phyloP scores from a whole-genome alignment of 441 rosid genomes.

The Erysimum pusillum region DNA sequence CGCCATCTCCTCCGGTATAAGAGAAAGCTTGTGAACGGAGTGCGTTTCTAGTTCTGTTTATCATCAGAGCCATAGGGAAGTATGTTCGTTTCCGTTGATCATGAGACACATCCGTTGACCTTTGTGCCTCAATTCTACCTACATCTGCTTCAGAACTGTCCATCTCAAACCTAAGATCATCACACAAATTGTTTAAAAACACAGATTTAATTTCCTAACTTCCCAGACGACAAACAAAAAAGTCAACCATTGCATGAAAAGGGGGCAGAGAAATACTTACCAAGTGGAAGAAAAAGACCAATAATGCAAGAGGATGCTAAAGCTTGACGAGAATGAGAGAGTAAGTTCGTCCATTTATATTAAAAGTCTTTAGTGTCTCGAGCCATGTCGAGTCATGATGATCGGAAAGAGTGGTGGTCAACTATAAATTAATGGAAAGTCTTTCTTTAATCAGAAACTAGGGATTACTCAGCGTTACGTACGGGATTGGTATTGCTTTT shows the following conservation, averaged over 20 bases:
- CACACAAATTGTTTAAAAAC: not conserved
- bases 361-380: too few species aligned
- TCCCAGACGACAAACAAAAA: not conserved
- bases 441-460: too few species aligned
- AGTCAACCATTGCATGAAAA: not conserved
- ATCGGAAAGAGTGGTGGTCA: too few species aligned
- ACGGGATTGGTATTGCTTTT: too few species aligned
- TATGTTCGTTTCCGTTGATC: not conserved
- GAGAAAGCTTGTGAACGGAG: not conserved
- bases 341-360: not conserved
- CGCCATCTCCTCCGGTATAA: not conserved
- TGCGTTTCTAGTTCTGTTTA: not conserved
- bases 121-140: not conserved
- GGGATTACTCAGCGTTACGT: too few species aligned
- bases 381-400: too few species aligned
- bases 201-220: not conserved
- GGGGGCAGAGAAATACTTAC: not conserved
- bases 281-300: not conserved
- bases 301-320: not conserved
- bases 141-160: not conserved
- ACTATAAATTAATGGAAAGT: too few species aligned
- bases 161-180: constrained; percentile 3
- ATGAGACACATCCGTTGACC: not conserved
- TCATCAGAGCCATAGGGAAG: not conserved
- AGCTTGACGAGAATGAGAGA: not conserved